A percentile compares a stretch with the other conserved stretches of the same genome.
These are phyloP conservation scores for Tranzscheliella williamsii DNA, from an alignment of 1,284 basidiomycete genomes.

Conservation along the genomic window DNA sequence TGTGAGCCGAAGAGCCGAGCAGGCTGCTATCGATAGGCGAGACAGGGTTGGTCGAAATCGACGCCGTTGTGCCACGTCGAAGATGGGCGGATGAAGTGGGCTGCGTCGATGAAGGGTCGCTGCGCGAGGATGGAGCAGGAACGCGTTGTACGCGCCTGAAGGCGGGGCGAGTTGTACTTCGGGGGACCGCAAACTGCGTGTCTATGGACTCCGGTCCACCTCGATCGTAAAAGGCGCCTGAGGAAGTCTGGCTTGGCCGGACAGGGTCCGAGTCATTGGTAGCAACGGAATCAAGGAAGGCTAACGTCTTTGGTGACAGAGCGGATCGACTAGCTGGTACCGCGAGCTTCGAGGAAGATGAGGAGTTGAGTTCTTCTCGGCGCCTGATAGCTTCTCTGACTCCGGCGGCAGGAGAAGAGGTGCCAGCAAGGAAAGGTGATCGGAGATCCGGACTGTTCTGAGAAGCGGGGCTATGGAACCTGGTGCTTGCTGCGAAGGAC, in stretches of 20 bases:
- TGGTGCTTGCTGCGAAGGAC: conserved; percentile 23
- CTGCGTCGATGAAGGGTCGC: neutral
- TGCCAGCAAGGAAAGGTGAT: conserved; percentile 22
- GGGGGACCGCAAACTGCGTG: too few relatives aligned
- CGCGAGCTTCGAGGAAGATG: neutral
- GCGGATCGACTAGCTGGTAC: conserved; percentile 9
- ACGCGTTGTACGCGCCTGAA: conserved; percentile 20
- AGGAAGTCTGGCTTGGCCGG: conserved; percentile 12
- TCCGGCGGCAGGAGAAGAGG: conserved; percentile 22
- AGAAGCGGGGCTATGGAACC: conserved; percentile 26
- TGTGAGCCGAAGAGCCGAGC: conserved; percentile 28
- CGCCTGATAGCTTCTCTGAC: conserved; percentile 31
- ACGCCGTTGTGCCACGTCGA: conserved; percentile 9
- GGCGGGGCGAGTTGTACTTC: neutral
- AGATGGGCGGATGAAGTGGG: conserved; percentile 8
- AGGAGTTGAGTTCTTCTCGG: conserved; percentile 27
- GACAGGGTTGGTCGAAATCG: conserved; percentile 7
- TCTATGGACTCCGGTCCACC: too few relatives aligned
- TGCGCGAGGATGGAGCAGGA: conserved; percentile 7
- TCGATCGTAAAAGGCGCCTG: conserved; percentile 20
- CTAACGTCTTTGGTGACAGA: conserved; percentile 12
- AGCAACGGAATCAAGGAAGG: conserved; percentile 9
- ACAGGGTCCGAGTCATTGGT: conserved; percentile 9
- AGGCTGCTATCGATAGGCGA: conserved; percentile 44
- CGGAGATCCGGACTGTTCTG: conserved; percentile 30